These are phyloP conservation scores for Penicillium olsonii DNA, from an alignment of 2,329 filamentous ascomycete species.

Conservation along the genomic window DNA sequence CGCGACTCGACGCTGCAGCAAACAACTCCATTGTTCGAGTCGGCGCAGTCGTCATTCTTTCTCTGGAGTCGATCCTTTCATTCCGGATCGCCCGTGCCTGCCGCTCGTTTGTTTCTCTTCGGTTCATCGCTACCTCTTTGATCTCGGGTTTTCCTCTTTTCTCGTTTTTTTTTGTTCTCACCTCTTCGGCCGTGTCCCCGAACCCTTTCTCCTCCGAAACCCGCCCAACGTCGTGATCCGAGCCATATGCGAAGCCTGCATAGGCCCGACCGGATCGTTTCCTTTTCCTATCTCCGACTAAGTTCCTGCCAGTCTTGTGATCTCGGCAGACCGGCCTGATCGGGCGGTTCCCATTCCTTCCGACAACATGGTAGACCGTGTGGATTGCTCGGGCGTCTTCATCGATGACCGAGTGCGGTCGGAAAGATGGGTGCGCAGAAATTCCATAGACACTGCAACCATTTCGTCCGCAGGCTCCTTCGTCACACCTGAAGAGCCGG, in stretches of 20 bases:
- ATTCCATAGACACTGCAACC: conserved; percentile 28
- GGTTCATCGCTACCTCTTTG: not conserved
- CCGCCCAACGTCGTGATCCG: conserved; percentile 9
- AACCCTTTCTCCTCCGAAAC: conserved; percentile 13
- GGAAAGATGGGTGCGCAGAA: conserved; percentile 47
- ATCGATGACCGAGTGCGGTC: conserved; percentile 48
- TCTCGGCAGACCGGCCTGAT: conserved; percentile 19
- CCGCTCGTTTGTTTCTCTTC: conserved; percentile 15
- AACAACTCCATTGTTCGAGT: conserved; percentile 36
- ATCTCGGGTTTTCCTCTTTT: not conserved
- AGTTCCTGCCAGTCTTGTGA: conserved; percentile 14
- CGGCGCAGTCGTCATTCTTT: conserved; percentile 21
- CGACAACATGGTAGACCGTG: conserved; percentile 44
- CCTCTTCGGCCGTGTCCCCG: conserved; percentile 7
- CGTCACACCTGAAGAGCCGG: conserved; percentile 42
- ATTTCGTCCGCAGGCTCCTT: conserved; percentile 28
- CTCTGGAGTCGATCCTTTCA: conserved; percentile 10
- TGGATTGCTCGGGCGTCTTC: conserved; percentile 48
- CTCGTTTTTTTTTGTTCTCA: not conserved
- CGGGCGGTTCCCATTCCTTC: conserved; percentile 10
- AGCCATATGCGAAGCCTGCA: conserved; percentile 32
- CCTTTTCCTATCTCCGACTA: conserved; percentile 12
- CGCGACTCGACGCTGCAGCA: conserved; percentile 30
- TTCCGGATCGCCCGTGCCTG: conserved; percentile 2
- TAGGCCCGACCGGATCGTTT: conserved; percentile 16